Evolutionary conservation across 2,329 filamentous ascomycete species (phyloP).

Genomic region (Alternaria gaisen): DNA sequence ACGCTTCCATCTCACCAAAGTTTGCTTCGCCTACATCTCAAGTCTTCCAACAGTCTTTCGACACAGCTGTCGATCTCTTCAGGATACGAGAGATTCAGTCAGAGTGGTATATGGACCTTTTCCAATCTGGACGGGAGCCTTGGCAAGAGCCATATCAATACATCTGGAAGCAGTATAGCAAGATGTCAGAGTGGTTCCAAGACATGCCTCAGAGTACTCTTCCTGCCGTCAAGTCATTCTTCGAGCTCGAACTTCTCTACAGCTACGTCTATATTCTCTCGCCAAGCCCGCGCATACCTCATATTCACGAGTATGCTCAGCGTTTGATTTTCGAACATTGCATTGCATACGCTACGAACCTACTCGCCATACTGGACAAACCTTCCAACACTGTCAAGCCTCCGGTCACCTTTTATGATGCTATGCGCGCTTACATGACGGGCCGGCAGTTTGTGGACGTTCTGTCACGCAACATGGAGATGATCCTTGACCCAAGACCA

Average conservation of each 20-base stretch:
- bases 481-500: slow-evolving; percentile 52
- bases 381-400: slow-evolving; percentile 65
- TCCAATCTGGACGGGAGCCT: slow-evolving; percentile 77
- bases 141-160: slow-evolving; percentile 74
- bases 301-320: slow-evolving; percentile 78
- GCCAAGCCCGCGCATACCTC: slow-evolving; percentile 76
- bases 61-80: slow-evolving; percentile 80
- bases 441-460: slow-evolving; percentile 66
- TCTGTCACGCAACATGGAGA: slow-evolving; percentile 62
- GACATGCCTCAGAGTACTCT: slow-evolving; percentile 74
- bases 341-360: slow-evolving; percentile 79
- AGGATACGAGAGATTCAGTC: slow-evolving; percentile 87
- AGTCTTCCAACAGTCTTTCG: slow-evolving; percentile 66
- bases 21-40: slow-evolving; percentile 59
- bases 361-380: slow-evolving; percentile 69
- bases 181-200: slow-evolving; percentile 83
- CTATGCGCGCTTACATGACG: slow-evolving; percentile 80
- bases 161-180: slow-evolving; percentile 77
- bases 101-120: slow-evolving; percentile 86
- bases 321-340: slow-evolving; percentile 86
- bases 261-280: slow-evolving; percentile 90
- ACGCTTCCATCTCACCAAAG: slow-evolving; percentile 48
- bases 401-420: slow-evolving; percentile 87
- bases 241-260: slow-evolving; percentile 88
- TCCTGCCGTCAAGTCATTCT: slow-evolving; percentile 74